Base-by-base conservation (phyloP, 2,329 filamentous ascomycete genomes). In the Hawksworthiomyces lignivorus region DNA sequence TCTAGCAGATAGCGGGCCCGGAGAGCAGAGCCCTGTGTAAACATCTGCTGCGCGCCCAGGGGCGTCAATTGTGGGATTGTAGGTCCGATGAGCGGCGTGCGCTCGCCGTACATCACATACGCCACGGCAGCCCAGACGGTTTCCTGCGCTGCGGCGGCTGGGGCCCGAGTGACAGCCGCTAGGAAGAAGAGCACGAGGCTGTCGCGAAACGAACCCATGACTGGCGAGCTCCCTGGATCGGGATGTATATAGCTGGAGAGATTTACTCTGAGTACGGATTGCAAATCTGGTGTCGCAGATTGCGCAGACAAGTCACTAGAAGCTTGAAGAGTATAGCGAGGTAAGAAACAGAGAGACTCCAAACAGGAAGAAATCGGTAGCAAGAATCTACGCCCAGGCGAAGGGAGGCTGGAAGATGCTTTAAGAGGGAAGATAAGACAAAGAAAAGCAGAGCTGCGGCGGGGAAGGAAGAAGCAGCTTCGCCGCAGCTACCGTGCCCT, bases 51-150 rank as follows among this genome's bases (percentile, higher is more conserved):
- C 0, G 74, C 74, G 5, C 75, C 75, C 4, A 67, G 50, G 0
- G 74, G 70, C 3, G 74, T 77, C 20, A 80, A 58, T 22, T 50
- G 53, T 10, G 59, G 54, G 5, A 54, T 46, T 7, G 55, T 44
- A 4, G 52, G 30, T 12, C 56, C 54, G 2, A 57, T 35, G 3
- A 60, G 34, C 3, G 75, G 74, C 5, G 66, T 73, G 30, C 63
- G 70, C 52, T 80, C 75, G 51, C 75, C 75, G 50, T 77, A 59
- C 47, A 69, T 60, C 48, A 75, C 50, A 53, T 66, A 73, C 19
- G 63, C 65, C 32, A 70, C 65, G 0, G 65, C 67, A 4, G 68
- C 66, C 69, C 70, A 74, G 38, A 75, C 64, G 20, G 59, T 67
- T 37, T 64, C 60, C 29, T 52, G 42, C 2, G 36, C 19, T 4